Base-by-base conservation (phyloP, 257 asterid species). In the Petrea volubilis region DNA sequence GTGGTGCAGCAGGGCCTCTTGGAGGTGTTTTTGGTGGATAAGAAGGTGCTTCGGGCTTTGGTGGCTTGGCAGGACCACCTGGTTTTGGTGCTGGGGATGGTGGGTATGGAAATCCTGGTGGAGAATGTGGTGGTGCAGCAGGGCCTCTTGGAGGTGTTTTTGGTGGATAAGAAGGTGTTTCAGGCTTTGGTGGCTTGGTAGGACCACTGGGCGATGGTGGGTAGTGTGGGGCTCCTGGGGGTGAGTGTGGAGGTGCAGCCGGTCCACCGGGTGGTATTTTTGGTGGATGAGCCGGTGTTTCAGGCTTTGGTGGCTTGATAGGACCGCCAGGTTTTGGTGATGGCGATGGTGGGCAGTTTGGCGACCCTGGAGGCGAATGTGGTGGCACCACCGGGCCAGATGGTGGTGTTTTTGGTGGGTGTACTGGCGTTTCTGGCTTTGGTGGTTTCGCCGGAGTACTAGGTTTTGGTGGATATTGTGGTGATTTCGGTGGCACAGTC, bases 401-500 rank as follows among this genome's bases (percentile, higher is more conserved):
- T 0, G 83, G 78, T 7, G 80, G 77, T 1, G 64, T 24, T 56
- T 67, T 50, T 1, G 83, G 61, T 40, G 78, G 75, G 9, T 23
- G 12, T 2, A 46, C 46, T 0, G 77, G 77, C 2, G 67, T 25
- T 56, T 68, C 36, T 9, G 73, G 55, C 14, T 68, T 53, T 9
- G 73, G 64, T 23, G 72, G 72, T 21, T 28, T 58, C 3, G 7
- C 18, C 1, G 53, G 78, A 5, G 13, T 65, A 7, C 43, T 14
- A 2, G 64, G 74, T 11, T 72, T 67, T 17, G 78, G 76, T 2
- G 50, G 50, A 40, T 43, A 6, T 25, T 27, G 78, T 52, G 29
- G 52, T 31, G 38, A 11, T 20, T 56, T 60, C 6, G 87, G 85
- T 4, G 81, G 77, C 3, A 6, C 34, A 23, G 64, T 2, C 14